These are phyloP conservation scores for Fonsecaea erecta DNA, from an alignment of 2,329 filamentous ascomycete genomes.

Conservation along the genomic window DNA sequence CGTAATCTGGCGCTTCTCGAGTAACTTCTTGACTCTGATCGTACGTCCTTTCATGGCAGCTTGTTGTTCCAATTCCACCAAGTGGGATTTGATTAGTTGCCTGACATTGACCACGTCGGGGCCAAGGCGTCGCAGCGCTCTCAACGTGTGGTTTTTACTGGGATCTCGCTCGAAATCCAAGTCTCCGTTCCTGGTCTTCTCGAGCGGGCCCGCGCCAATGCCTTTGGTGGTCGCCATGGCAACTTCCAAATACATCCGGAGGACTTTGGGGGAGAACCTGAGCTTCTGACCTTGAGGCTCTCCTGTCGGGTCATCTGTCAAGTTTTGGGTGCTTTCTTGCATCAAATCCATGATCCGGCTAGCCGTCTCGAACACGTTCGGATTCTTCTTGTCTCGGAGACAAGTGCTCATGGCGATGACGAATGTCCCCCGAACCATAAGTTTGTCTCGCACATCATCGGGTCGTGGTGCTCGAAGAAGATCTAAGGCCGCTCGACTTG, in stretches of 20 bases:
- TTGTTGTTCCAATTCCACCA: conserved; percentile 32
- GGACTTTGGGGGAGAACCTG: conserved; percentile 32
- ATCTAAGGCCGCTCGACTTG: conserved; percentile 65
- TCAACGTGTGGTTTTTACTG: conserved; percentile 33
- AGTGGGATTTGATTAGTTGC: conserved; percentile 30
- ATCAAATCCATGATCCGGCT: conserved; percentile 69
- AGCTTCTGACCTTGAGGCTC: conserved; percentile 21
- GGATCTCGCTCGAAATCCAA: conserved; percentile 36
- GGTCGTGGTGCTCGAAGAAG: conserved; percentile 58
- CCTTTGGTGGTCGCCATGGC: conserved; percentile 36
- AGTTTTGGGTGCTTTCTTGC: conserved; percentile 41
- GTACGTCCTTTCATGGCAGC: conserved; percentile 24
- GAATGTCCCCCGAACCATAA: conserved; percentile 60
- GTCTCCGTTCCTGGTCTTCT: conserved; percentile 32
- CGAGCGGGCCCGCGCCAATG: conserved; percentile 25
- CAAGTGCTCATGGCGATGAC: conserved; percentile 75
- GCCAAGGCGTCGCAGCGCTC: conserved; percentile 29
- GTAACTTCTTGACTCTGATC: conserved; percentile 21
- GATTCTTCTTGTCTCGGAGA: conserved; percentile 75
- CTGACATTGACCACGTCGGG: conserved; percentile 28
- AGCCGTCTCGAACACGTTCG: conserved; percentile 68
- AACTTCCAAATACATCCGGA: conserved; percentile 35
- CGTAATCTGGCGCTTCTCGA: conserved; percentile 26
- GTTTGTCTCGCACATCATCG: conserved; percentile 54
- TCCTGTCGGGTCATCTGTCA: conserved; percentile 4